A percentile compares a stretch with the other conserved stretches of the same genome.
Conservation (phyloP, 768 basidiomycete species). For the Fistulinella prunicolor region DNA sequence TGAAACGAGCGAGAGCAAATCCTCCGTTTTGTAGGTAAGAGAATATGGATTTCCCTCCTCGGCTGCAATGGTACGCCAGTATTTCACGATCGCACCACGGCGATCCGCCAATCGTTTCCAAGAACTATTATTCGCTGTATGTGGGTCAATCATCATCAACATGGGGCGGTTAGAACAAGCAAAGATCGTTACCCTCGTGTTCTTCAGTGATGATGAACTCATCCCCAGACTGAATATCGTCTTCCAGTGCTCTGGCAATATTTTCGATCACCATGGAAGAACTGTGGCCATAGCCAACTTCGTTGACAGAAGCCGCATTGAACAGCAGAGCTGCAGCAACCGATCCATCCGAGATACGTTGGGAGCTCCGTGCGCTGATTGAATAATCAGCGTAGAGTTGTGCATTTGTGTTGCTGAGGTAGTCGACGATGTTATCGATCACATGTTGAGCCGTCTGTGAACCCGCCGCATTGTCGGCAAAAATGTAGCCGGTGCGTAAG, state of each 20-base stretch:
- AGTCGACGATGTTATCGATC: slow-evolving; percentile 61
- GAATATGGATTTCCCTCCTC: slow-evolving; percentile 64
- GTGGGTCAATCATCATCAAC: background rate
- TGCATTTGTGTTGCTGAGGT: slow-evolving; percentile 68
- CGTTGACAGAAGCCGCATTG: slow-evolving; percentile 58
- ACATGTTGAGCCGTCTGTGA: slow-evolving; percentile 58
- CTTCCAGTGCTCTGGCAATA: slow-evolving; percentile 58
- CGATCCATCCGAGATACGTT: slow-evolving; percentile 49
- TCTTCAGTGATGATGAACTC: slow-evolving; percentile 79
- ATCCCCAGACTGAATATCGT: slow-evolving; percentile 53
- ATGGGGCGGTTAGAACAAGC: background rate
- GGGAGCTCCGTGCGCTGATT: slow-evolving; percentile 50
- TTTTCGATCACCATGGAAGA: slow-evolving; percentile 71
- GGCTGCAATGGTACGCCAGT: slow-evolving; percentile 53
- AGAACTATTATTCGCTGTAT: slow-evolving; percentile 68
- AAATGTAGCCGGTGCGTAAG: slow-evolving; percentile 57
- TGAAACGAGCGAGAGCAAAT: slow-evolving; percentile 61
- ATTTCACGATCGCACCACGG: slow-evolving; percentile 50
- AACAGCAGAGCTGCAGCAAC: slow-evolving; percentile 56
- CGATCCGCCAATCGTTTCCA: slow-evolving; percentile 75
- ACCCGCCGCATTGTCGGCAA: slow-evolving; percentile 76
- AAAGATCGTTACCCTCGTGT: slow-evolving; percentile 61
- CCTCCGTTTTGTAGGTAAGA: slow-evolving; percentile 48
- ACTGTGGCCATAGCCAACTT: slow-evolving; percentile 65
- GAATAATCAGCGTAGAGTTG: slow-evolving; percentile 73